A percentile compares a stretch with the other conserved stretches of the same genome.
These are phyloP conservation scores for Wickerhamiella vanderwaltii DNA, from an alignment of 805 yeast genomes.

Conservation along the genomic window DNA sequence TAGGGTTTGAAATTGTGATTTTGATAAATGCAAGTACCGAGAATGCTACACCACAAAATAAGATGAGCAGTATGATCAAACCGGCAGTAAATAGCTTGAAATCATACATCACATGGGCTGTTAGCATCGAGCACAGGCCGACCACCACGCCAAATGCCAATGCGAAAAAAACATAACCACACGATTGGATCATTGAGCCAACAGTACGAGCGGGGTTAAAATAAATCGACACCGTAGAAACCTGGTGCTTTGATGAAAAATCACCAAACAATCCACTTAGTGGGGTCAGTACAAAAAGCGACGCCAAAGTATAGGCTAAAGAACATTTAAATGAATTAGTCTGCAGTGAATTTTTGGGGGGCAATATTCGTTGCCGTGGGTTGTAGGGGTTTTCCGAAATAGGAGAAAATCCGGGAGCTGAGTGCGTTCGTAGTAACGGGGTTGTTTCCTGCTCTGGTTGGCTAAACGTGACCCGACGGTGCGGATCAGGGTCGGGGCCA, in stretches of 20 bases:
- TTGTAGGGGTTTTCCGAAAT: neutral
- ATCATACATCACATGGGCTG: conserved; percentile 37
- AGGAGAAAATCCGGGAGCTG: no score
- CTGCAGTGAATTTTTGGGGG: conserved; percentile 7
- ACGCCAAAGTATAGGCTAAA: conserved; percentile 60
- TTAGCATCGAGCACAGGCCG: conserved; percentile 39
- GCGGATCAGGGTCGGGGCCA: neutral
- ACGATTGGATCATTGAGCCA: conserved; percentile 70
- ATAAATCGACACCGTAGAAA: conserved; percentile 73
- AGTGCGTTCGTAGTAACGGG: conserved; percentile 6
- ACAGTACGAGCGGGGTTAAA: conserved; percentile 71
- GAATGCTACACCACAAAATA: conserved; percentile 40
- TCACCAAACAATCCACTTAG: conserved; percentile 40
- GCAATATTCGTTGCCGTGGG: neutral
- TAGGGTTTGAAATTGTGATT: conserved; percentile 50
- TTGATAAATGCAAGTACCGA: conserved; percentile 61
- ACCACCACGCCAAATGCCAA: conserved; percentile 42
- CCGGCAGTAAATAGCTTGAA: conserved; percentile 39
- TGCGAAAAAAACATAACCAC: conserved; percentile 46
- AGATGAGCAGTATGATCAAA: conserved; percentile 40
- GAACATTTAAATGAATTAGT: conserved; percentile 45
- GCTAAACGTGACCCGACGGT: conserved; percentile 3
- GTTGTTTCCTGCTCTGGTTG: neutral
- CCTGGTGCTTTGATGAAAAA: conserved; percentile 66
- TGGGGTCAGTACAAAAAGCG: conserved; percentile 53